These are phyloP conservation scores for Penicillium chermesinum DNA, from an alignment of 495 filamentous ascomycete species.

Conservation along the genomic window DNA sequence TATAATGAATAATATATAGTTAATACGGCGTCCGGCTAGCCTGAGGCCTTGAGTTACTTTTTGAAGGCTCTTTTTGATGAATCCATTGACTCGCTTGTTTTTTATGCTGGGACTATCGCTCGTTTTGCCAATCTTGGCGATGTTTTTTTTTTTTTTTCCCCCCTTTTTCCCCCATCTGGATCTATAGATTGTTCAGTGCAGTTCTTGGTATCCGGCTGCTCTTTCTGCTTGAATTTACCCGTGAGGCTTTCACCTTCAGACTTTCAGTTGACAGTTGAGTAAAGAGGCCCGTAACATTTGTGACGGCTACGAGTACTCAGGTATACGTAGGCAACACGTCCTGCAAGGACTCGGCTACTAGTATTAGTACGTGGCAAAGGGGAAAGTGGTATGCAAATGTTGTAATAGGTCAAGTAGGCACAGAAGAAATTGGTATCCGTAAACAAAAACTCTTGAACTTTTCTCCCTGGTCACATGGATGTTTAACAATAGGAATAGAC, in stretches of 20 bases:
- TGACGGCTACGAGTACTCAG: too few relatives aligned
- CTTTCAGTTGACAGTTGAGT: too few relatives aligned
- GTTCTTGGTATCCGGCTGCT: not conserved
- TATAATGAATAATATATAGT: constrained; percentile 42
- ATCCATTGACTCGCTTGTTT: constrained; percentile 21
- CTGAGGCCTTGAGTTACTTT: constrained; percentile 14
- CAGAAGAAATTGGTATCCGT: constrained; percentile 17
- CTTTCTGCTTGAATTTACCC: not conserved
- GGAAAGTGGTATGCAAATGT: not conserved
- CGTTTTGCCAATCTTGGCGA: not conserved
- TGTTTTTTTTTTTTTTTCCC: not conserved
- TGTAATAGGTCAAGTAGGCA: constrained; percentile 3
- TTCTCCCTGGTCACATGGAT: constrained; percentile 6
- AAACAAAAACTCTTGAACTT: constrained; percentile 14
- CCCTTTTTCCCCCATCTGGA: too few relatives aligned
- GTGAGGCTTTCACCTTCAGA: not conserved
- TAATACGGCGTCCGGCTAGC: constrained; percentile 43
- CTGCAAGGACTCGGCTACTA: too few relatives aligned
- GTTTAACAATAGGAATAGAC: constrained; percentile 5
- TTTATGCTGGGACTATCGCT: constrained; percentile 6
- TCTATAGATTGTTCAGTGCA: constrained; percentile 1
- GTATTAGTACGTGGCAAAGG: too few relatives aligned
- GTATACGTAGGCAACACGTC: too few relatives aligned
- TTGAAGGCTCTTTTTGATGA: constrained; percentile 29
- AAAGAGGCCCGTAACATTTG: too few relatives aligned